phyloP scores from a whole-genome alignment of 345 rosid species.

The Brassica nigra region DNA sequence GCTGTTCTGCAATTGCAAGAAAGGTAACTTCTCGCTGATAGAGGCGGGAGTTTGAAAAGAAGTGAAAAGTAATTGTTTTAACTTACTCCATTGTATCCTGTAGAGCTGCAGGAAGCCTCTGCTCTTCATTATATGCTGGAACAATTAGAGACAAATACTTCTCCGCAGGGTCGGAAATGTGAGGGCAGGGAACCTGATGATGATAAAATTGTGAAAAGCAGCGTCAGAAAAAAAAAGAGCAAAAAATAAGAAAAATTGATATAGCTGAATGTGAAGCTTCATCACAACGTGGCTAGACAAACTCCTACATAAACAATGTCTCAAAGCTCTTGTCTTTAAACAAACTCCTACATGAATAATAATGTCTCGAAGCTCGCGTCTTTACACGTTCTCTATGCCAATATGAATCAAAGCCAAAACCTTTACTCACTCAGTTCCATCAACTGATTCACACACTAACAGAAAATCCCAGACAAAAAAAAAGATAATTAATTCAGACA shows the following conservation, averaged over 20 bases:
- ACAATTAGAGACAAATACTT: conserved; percentile 83
- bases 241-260: too few relatives aligned
- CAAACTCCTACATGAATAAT: background rate
- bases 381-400: background rate
- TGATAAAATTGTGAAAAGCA: too few relatives aligned
- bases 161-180: conserved; percentile 67
- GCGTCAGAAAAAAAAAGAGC: too few relatives aligned
- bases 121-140: conserved; percentile 93
- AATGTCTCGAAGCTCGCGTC: background rate
- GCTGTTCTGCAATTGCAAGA: background rate
- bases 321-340: background rate
- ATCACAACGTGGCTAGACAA: too few relatives aligned
- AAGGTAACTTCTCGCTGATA: background rate
- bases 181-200: conserved; percentile 70
- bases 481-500: conserved; percentile 4
- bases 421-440: background rate
- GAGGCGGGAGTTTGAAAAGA: background rate
- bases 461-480: background rate
- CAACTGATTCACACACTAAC: background rate
- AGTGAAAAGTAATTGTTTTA: background rate
- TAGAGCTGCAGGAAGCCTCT: conserved; percentile 87
- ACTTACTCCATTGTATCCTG: conserved; percentile 88
- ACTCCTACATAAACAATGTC: too few relatives aligned
- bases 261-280: too few relatives aligned
- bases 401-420: background rate